These are phyloP conservation scores for Colletotrichum tamarilloi DNA, from an alignment of 2,329 filamentous ascomycete species.

Conservation along the genomic window DNA sequence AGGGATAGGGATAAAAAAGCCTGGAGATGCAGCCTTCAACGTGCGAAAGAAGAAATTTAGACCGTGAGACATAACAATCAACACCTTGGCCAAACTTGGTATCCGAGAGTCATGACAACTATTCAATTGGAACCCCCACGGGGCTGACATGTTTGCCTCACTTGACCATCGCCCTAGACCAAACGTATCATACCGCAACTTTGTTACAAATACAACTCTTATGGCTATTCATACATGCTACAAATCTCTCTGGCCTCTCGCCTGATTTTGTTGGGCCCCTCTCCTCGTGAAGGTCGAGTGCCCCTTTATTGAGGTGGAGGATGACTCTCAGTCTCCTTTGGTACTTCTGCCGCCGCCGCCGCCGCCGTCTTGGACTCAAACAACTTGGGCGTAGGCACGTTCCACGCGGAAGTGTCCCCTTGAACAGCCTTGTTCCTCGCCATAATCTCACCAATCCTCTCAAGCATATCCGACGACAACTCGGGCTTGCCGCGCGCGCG, in stretches of 20 bases:
- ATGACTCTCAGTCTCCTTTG: background rate
- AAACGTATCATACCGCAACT: too few species aligned
- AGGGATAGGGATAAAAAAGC: background rate
- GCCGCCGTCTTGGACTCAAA: background rate
- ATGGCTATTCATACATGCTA: slow-evolving; percentile 30
- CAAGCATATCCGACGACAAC: slow-evolving; percentile 68
- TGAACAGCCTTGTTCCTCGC: slow-evolving; percentile 59
- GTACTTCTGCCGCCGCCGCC: slow-evolving; percentile 1
- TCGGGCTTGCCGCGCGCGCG: slow-evolving; percentile 65
- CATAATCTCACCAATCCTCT: slow-evolving; percentile 71
- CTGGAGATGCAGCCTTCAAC: too few species aligned
- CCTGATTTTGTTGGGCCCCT: background rate
- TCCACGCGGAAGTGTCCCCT: slow-evolving; percentile 44
- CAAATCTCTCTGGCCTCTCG: background rate
- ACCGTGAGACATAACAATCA: too few species aligned
- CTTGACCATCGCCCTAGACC: too few species aligned
- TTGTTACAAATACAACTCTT: background rate
- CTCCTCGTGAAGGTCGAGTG: background rate
- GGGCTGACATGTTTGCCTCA: too few species aligned
- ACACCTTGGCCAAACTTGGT: too few species aligned
- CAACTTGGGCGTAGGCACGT: background rate
- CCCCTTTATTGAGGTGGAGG: slow-evolving; percentile 22
- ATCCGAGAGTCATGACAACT: too few species aligned
- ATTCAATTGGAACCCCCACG: too few species aligned
- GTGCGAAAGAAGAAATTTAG: too few species aligned